Evolutionary conservation across 2,329 filamentous ascomycete species (phyloP).

Genomic region (Diaporthe helianthi): DNA sequence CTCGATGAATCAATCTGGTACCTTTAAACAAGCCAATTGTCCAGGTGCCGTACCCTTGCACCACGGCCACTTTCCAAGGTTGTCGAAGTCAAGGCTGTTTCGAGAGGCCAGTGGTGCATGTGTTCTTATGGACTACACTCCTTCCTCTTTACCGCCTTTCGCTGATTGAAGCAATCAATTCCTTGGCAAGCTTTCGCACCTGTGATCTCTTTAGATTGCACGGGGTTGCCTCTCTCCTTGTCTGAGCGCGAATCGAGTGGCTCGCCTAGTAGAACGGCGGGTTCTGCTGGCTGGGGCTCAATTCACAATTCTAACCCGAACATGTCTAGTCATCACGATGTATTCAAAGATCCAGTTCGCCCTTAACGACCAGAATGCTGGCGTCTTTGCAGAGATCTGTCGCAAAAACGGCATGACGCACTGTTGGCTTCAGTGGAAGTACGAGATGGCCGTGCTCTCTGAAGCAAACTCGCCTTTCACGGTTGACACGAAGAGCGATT

Average conservation of each 20-base stretch:
- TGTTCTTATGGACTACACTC: background rate
- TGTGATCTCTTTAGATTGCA: background rate
- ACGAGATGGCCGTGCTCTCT: slow-evolving; percentile 12
- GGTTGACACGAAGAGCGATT: slow-evolving; percentile 1
- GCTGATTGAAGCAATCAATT: background rate
- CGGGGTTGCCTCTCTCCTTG: background rate
- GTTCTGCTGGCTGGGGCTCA: background rate
- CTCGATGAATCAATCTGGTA: too few relatives aligned
- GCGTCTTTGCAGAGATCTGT: slow-evolving; percentile 6
- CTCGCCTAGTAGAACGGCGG: background rate
- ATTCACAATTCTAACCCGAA: background rate
- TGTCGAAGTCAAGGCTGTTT: background rate
- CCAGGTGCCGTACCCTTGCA: background rate
- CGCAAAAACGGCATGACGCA: slow-evolving; percentile 9
- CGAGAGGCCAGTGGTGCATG: background rate
- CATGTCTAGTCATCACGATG: background rate
- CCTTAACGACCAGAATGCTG: slow-evolving; percentile 16
- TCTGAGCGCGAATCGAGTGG: background rate
- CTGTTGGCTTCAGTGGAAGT: slow-evolving; percentile 31
- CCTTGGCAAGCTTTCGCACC: too few relatives aligned
- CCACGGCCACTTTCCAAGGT: background rate
- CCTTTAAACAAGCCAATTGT: too few relatives aligned
- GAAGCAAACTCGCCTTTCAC: background rate
- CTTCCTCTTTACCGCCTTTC: background rate
- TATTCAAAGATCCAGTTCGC: background rate